phyloP scores from a whole-genome alignment of 2,329 filamentous ascomycete species.

The Aspergillus sp. region DNA sequence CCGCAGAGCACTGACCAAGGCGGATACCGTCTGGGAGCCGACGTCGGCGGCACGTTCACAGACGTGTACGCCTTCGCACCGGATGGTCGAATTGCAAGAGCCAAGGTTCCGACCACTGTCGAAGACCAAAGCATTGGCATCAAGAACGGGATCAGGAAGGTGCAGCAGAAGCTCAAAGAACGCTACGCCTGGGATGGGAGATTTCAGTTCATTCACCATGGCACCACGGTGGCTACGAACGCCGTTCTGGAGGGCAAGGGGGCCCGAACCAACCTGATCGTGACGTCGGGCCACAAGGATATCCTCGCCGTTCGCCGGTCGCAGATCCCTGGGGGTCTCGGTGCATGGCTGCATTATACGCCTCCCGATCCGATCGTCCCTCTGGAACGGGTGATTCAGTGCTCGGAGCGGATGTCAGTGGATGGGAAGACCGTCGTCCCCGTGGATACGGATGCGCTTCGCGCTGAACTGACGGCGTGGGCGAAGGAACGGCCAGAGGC shows the following conservation, averaged over 20 bases:
- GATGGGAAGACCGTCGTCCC: conserved; percentile 37
- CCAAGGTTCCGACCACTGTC: conserved; percentile 47
- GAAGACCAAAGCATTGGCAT: conserved; percentile 49
- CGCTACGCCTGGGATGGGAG: conserved; percentile 43
- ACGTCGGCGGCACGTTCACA: conserved; percentile 45
- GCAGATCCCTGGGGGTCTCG: conserved; percentile 52
- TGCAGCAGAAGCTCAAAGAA: conserved; percentile 37
- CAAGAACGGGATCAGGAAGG: conserved; percentile 45
- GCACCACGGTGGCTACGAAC: conserved; percentile 50
- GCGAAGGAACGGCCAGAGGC: conserved; percentile 34
- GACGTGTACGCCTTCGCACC: conserved; percentile 50
- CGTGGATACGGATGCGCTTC: too few relatives aligned
- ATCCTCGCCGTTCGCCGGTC: conserved; percentile 47
- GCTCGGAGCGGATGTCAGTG: conserved; percentile 44
- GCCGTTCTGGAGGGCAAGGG: conserved; percentile 51
- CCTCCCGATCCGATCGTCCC: conserved; percentile 50
- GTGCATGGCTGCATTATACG: conserved; percentile 49
- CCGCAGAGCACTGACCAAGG: not conserved
- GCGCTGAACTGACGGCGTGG: too few relatives aligned
- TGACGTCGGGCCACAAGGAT: conserved; percentile 51
- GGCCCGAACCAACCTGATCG: conserved; percentile 46
- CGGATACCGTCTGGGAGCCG: conserved; percentile 21
- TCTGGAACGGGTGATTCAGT: conserved; percentile 48
- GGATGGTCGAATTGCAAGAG: conserved; percentile 41
- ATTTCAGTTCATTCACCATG: conserved; percentile 51